Conservation (phyloP, 73 alveolate genomes). For the Paramecium sonneborni region DNA sequence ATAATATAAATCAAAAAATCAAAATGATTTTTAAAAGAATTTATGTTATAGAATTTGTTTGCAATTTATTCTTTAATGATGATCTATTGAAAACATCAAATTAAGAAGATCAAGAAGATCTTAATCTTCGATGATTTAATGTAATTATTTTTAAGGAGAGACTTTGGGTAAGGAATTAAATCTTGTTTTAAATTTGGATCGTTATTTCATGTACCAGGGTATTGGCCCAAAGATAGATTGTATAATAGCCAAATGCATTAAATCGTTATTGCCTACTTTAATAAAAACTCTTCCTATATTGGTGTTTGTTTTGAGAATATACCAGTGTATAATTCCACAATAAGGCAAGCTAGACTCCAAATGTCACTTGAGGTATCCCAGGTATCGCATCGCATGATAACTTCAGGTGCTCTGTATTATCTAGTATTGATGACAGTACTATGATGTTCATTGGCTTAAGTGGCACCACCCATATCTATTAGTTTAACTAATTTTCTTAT, state of each 20-base stretch:
- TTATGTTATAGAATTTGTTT: conserved; percentile 76
- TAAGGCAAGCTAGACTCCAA: conserved; percentile 97
- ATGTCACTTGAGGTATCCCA: conserved; percentile 93
- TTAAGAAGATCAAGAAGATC: conserved; percentile 76
- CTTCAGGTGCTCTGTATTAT: conserved; percentile 99
- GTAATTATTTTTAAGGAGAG: conserved; percentile 25
- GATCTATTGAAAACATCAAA: conserved; percentile 77
- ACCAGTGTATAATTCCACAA: conserved; percentile 96
- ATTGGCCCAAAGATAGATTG: conserved; percentile 90
- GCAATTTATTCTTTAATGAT: conserved; percentile 76
- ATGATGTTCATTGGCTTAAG: conserved; percentile 81
- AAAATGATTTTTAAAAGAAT: conserved; percentile 70
- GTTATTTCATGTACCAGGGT: conserved; percentile 93
- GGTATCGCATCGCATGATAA: conserved; percentile 81
- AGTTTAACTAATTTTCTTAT: conserved; percentile 77
- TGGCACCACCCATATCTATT: conserved; percentile 98
- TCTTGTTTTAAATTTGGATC: conserved; percentile 46
- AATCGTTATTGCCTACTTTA: conserved; percentile 88
- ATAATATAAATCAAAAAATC: not conserved
- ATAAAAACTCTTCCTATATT: conserved; percentile 57
- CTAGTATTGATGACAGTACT: conserved; percentile 93
- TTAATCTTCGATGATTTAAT: conserved; percentile 60
- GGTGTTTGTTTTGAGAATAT: conserved; percentile 74
- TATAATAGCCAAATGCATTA: conserved; percentile 94
- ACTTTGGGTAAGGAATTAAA: not conserved